Conservation (phyloP, 2,329 filamentous ascomycete species). For the Clarireedia hainanense region DNA sequence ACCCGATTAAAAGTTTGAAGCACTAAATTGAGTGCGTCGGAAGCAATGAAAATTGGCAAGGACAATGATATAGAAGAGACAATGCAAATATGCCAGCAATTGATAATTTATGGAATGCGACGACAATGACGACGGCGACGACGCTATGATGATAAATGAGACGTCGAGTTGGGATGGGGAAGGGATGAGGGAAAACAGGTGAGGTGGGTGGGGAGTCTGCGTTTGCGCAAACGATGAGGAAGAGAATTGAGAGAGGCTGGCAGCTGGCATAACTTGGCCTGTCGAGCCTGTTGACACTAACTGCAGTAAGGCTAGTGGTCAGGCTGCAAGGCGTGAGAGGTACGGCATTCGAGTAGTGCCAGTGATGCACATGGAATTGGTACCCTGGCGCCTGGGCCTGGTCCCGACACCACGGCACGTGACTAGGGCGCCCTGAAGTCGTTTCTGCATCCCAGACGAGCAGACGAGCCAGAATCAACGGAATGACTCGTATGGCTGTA, state of each 20-base stretch:
- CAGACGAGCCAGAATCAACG: neutral
- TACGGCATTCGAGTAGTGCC: no score
- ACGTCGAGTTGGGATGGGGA: neutral
- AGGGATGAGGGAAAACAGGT: neutral
- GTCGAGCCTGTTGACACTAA: no score
- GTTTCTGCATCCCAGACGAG: neutral
- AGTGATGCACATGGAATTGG: no score
- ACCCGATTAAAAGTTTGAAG: neutral
- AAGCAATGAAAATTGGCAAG: neutral
- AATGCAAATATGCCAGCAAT: neutral
- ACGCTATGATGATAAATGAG: neutral
- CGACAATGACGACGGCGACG: neutral
- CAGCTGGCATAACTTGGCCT: no score
- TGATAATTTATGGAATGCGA: neutral
- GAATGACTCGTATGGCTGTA: neutral
- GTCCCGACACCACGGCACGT: no score
- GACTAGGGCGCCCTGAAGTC: no score
- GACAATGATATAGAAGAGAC: neutral
- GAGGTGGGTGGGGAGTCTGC: neutral
- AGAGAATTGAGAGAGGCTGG: slow-evolving; percentile 8
- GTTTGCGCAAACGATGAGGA: slow-evolving; percentile 1
- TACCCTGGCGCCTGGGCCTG: no score
- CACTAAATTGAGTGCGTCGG: neutral
- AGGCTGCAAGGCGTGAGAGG: no score
- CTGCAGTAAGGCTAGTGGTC: no score